These are phyloP conservation scores for Neonothopanus nambi DNA, from an alignment of 1,284 basidiomycete genomes.

Conservation along the genomic window DNA sequence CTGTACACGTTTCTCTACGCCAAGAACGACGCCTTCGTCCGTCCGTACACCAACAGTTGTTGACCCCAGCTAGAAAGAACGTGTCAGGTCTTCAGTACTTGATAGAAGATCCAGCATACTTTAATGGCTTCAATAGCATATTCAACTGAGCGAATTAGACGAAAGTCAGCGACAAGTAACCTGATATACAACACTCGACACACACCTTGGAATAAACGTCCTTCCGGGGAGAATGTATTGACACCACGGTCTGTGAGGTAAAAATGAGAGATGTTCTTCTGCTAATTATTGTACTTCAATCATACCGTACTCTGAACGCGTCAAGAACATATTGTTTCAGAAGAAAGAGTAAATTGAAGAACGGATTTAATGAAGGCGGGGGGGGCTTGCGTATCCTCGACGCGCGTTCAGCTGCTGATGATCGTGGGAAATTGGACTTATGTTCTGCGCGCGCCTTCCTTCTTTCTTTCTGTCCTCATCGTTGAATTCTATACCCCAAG, in stretches of 20 bases:
- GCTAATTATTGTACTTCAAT: background rate
- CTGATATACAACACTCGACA: background rate
- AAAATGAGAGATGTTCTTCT: background rate
- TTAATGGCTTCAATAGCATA: slow-evolving; percentile 99
- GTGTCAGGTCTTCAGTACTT: slow-evolving; percentile 10
- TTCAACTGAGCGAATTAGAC: slow-evolving; percentile 66
- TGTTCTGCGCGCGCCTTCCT: too few species aligned
- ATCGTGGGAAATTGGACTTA: slow-evolving; percentile 50
- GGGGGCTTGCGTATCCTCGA: slow-evolving; percentile 33
- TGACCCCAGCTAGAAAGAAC: slow-evolving; percentile 78
- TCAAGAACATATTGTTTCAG: slow-evolving; percentile 76
- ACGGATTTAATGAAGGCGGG: background rate
- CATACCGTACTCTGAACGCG: slow-evolving; percentile 90
- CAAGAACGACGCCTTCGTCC: slow-evolving; percentile 88
- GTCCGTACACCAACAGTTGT: slow-evolving; percentile 95
- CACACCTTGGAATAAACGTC: slow-evolving; percentile 87
- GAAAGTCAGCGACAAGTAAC: slow-evolving; percentile 9
- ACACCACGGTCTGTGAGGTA: slow-evolving; percentile 85
- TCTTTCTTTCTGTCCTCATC: too few species aligned
- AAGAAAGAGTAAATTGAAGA: slow-evolving; percentile 23
- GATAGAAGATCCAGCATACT: slow-evolving; percentile 41
- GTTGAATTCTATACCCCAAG: too few species aligned
- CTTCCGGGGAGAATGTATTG: slow-evolving; percentile 99
- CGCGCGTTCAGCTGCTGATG: slow-evolving; percentile 37
- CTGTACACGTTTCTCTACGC: slow-evolving; percentile 98